phyloP scores from a whole-genome alignment of 306 rosid genomes.

The Lupinus albus region DNA sequence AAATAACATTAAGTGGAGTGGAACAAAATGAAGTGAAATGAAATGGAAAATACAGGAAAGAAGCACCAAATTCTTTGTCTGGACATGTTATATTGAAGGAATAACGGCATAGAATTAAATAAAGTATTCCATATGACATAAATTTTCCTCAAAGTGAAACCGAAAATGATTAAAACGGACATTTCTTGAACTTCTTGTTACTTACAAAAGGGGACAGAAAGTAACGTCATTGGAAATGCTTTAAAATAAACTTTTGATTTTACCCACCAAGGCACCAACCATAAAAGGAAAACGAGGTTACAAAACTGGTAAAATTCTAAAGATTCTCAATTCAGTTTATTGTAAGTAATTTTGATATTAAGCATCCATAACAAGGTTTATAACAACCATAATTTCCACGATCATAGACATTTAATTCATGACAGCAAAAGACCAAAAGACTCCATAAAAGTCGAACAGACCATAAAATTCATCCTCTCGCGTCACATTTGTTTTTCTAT shows the following conservation, averaged over 20 bases:
- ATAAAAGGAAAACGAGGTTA: not conserved
- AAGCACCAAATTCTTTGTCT: constrained; percentile 7
- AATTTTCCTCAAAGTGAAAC: not conserved
- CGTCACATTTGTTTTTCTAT: constrained; percentile 20
- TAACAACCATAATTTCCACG: constrained; percentile 15
- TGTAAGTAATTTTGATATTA: constrained; percentile 1
- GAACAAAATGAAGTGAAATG: not conserved
- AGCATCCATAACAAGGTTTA: constrained; percentile 9
- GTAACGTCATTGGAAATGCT: constrained; percentile 3
- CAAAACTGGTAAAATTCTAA: too few species aligned
- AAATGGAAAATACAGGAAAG: constrained; percentile 3
- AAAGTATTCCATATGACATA: constrained; percentile 13
- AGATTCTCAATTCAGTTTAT: constrained; percentile 3
- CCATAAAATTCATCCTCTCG: not conserved
- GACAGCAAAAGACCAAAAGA: constrained; percentile 14
- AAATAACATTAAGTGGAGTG: constrained; percentile 22
- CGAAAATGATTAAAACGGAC: too few species aligned
- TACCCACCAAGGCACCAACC: constrained; percentile 19
- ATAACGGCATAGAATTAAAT: not conserved
- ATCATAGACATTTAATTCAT: not conserved
- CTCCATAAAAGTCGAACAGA: not conserved
- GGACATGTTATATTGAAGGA: constrained; percentile 5
- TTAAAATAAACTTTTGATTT: constrained; percentile 33
- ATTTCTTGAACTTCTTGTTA: constrained; percentile 2
- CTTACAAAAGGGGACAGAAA: constrained; percentile 5